Base-by-base conservation (phyloP, 2,329 filamentous ascomycete genomes). In the Metarhizium anisopliae region DNA sequence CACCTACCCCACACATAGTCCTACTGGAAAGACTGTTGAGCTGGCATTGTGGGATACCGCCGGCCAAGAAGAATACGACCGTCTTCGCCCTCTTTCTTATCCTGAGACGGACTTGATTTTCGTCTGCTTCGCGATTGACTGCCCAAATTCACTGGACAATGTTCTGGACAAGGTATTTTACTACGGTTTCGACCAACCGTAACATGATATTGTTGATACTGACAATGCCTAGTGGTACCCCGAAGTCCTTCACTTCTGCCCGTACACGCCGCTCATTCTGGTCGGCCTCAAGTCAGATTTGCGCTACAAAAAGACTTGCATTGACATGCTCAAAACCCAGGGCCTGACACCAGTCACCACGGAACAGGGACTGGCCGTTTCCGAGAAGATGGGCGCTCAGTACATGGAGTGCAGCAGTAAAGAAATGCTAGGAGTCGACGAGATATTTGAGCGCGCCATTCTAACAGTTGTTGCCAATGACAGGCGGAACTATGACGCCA, bases 371-470 rank as follows among this genome's bases (percentile, higher is more conserved):
- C 82, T 87, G 68, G 81, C 84, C 8, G 92, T 99, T 30, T 92
- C 94, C 55, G 83, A 86, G 67, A 94, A 93, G 75, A 99, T 99
- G 94, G 85, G 86, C 60, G 94, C 94, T 13, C 81, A 86, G 67
- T 99, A 99, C 76, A 93, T 96, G 83, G 94, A 99, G 76, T 99
- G 94, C 80, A 96, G 91, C 70, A 95, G 90, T 73, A 97, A 97
- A 75, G 94, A 96, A 74, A 94, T 95, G 87, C 84, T 81, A 54
- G 94, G 94, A 56, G 93, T 99, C 50, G 90, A 97, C 70, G 93
- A 97, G 67, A 94, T 97, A 68, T 99, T 99, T 73, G 88, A 95
- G 71, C 80, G 84, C 59, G 94, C 94, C 55, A 92, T 99, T 68
- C 84, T 92, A 66, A 93, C 89, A 53, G 91, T 94, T 36, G 90